Evolutionary conservation across 1,284 basidiomycete genomes (phyloP).

Genomic region (Kalmanozyma brasiliensis): DNA sequence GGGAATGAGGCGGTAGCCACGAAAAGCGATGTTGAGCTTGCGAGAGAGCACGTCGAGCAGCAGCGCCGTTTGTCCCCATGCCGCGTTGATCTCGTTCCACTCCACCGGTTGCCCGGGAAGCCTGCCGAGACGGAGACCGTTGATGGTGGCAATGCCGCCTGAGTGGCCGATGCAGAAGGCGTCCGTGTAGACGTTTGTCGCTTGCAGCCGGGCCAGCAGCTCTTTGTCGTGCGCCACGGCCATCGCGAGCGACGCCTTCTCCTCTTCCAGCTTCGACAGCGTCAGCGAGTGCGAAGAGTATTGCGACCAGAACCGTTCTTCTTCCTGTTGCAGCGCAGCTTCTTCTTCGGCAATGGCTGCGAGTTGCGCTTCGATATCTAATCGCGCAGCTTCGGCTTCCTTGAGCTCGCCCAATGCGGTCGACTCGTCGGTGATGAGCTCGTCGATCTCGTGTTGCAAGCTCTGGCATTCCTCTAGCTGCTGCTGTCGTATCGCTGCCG

Average conservation of each 20-base stretch:
- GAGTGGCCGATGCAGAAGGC: conserved; percentile 98
- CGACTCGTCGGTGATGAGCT: conserved; percentile 37
- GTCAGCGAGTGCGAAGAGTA: conserved; percentile 79
- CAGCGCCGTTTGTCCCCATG: conserved; percentile 95
- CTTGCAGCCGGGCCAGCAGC: conserved; percentile 84
- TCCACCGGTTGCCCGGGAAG: conserved; percentile 78
- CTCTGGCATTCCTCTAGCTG: conserved; percentile 13
- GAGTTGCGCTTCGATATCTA: conserved; percentile 77
- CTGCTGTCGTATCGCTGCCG: conserved; percentile 7
- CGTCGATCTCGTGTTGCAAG: conserved; percentile 29
- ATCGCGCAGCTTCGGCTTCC: conserved; percentile 60
- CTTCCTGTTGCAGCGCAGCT: conserved; percentile 78
- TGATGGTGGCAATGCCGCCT: conserved; percentile 90
- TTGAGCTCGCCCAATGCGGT: conserved; percentile 31
- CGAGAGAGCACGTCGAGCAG: conserved; percentile 81
- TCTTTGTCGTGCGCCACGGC: conserved; percentile 69
- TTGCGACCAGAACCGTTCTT: conserved; percentile 85
- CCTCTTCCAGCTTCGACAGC: conserved; percentile 76
- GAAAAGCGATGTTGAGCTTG: conserved; percentile 41
- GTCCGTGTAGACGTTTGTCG: conserved; percentile 97
- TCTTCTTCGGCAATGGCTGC: conserved; percentile 79
- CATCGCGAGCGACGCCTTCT: conserved; percentile 78
- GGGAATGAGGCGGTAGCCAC: conserved; percentile 50
- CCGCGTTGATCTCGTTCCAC: conserved; percentile 98
- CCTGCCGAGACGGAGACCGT: conserved; percentile 89